phyloP scores from a whole-genome alignment of 2,329 filamentous ascomycete genomes.

The Paracorniculantispora psalliotae region DNA sequence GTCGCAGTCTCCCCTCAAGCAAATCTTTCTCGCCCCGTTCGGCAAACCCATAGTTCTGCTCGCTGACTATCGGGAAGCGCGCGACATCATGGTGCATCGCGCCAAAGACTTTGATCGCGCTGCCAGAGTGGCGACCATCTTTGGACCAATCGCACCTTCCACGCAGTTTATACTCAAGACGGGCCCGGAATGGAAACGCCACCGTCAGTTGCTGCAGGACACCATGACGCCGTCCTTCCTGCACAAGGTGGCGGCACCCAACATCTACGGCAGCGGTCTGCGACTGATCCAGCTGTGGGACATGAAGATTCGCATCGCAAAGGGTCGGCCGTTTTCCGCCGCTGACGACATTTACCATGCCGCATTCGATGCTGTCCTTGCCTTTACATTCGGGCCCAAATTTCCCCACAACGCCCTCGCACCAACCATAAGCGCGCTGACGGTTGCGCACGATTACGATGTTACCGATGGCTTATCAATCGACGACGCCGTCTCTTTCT shows the following conservation, averaged over 20 bases:
- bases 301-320: slow-evolving; percentile 24
- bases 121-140: slow-evolving; percentile 24
- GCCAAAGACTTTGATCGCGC: slow-evolving; percentile 38
- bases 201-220: slow-evolving; percentile 32
- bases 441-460: background rate
- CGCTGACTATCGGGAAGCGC: slow-evolving; percentile 33
- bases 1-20: slow-evolving; percentile 30
- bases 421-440: background rate
- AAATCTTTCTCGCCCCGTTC: slow-evolving; percentile 42
- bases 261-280: slow-evolving; percentile 28
- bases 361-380: slow-evolving; percentile 28
- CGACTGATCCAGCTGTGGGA: slow-evolving; percentile 28
- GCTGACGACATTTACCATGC: slow-evolving; percentile 25
- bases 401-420: background rate
- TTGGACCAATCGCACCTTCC: background rate
- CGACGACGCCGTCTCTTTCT: background rate
- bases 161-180: slow-evolving; percentile 20
- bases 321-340: slow-evolving; percentile 22
- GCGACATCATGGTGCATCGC: slow-evolving; percentile 40
- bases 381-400: slow-evolving; percentile 23
- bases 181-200: slow-evolving; percentile 27
- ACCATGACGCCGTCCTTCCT: slow-evolving; percentile 35
- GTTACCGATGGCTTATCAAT: background rate
- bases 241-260: slow-evolving; percentile 27
- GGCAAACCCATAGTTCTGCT: slow-evolving; percentile 38